Conservation (phyloP, 1,284 basidiomycete genomes). For the Boletus semigastroideus region DNA sequence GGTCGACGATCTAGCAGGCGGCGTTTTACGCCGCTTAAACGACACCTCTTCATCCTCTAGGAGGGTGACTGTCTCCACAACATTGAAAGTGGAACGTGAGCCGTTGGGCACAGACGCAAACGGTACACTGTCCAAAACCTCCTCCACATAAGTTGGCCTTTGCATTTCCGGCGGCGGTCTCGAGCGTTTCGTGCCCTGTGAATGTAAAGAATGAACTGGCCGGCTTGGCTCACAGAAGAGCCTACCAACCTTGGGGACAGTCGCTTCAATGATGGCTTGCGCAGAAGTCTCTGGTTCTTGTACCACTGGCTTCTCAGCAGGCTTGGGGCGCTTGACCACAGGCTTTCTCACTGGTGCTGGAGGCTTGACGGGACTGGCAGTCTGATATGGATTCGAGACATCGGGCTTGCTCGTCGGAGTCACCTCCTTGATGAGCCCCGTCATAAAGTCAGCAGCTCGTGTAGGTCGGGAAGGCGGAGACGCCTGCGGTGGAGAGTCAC, state of each 20-base stretch:
- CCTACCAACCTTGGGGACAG: constrained; percentile 59
- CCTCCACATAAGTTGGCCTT: constrained; percentile 10
- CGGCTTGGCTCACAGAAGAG: constrained; percentile 1
- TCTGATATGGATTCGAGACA: constrained; percentile 70
- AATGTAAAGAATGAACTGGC: neutral
- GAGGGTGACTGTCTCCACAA: constrained; percentile 27
- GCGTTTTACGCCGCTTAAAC: constrained; percentile 42
- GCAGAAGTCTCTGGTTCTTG: constrained; percentile 43
- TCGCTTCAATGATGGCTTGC: constrained; percentile 70
- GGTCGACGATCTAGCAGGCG: constrained; percentile 2
- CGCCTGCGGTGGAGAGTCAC: constrained; percentile 41
- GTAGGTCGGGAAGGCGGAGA: constrained; percentile 44
- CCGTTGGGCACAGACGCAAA: constrained; percentile 31
- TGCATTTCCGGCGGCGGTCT: constrained; percentile 53
- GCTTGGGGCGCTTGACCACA: constrained; percentile 32
- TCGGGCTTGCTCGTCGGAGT: constrained; percentile 63
- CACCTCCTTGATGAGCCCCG: constrained; percentile 64
- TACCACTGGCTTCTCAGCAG: constrained; percentile 33
- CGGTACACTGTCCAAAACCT: constrained; percentile 1
- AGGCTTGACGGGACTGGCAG: constrained; percentile 55
- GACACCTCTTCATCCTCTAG: constrained; percentile 34
- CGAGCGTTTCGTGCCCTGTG: constrained; percentile 67
- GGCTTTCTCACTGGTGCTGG: constrained; percentile 42
- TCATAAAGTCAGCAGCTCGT: constrained; percentile 62
- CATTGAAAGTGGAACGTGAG: neutral